Percentiles rank a stretch among this genome's conserved stretches.
Evolutionary conservation across 2,329 filamentous ascomycete genomes (phyloP).

Genomic region (Mycosphaerelloides madeirae): DNA sequence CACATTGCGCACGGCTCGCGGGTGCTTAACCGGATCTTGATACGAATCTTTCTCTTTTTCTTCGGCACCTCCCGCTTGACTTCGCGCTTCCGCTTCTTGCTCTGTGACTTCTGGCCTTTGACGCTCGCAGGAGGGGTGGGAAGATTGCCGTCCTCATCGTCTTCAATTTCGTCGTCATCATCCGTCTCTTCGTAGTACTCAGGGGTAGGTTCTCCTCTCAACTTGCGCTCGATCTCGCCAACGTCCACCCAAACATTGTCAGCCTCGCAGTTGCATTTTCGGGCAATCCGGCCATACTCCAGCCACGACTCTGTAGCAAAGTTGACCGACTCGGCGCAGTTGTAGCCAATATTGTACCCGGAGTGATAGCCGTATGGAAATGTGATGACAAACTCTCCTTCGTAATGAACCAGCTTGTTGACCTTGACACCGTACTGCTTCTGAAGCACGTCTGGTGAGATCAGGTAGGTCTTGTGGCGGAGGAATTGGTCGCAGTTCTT

Average conservation of each 20-base stretch:
- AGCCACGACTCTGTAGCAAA: constrained; percentile 95
- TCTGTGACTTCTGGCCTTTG: constrained; percentile 58
- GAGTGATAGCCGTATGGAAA: constrained; percentile 99
- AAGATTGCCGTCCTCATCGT: constrained; percentile 56
- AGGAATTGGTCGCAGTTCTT: constrained; percentile 96
- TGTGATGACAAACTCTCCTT: constrained; percentile 96
- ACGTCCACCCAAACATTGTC: constrained; percentile 99
- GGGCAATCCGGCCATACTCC: constrained; percentile 89
- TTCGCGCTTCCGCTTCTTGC: constrained; percentile 65
- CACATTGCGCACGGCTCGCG: constrained; percentile 86
- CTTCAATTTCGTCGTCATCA: constrained; percentile 56
- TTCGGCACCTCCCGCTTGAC: constrained; percentile 49
- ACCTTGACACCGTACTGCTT: constrained; percentile 92
- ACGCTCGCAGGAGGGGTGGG: constrained; percentile 75
- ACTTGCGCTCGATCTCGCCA: constrained; percentile 87
- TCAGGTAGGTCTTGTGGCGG: constrained; percentile 94
- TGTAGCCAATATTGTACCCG: constrained; percentile 95
- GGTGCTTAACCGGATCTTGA: constrained; percentile 65
- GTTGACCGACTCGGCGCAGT: constrained; percentile 97
- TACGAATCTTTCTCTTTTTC: constrained; percentile 70
- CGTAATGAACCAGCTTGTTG: constrained; percentile 91
- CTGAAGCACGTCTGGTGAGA: constrained; percentile 82
- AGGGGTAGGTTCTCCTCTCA: constrained; percentile 76
- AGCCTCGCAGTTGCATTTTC: constrained; percentile 93
- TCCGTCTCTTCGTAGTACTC: constrained; percentile 78